Conservation (phyloP, 768 basidiomycete genomes). For the Boletellus ananas region DNA sequence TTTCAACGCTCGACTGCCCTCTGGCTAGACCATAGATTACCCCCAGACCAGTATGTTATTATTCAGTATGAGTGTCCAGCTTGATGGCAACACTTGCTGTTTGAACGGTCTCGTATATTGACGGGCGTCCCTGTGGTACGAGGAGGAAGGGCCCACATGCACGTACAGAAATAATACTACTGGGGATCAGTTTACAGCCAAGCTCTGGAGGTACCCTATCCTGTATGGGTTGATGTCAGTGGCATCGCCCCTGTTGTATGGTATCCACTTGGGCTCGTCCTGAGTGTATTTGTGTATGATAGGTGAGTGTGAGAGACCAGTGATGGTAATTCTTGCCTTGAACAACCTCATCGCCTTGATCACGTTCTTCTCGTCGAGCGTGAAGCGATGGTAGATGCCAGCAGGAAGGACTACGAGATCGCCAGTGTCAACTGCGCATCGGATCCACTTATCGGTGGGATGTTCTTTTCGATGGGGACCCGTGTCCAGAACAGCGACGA, state of each 20-base stretch:
- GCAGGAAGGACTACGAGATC: conserved; percentile 86
- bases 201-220: conserved; percentile 52
- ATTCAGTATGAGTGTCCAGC: conserved; percentile 11
- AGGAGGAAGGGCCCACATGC: neutral
- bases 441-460: conserved; percentile 73
- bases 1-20: neutral
- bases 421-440: conserved; percentile 68
- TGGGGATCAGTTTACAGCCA: conserved; percentile 34
- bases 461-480: conserved; percentile 44
- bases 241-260: conserved; percentile 57
- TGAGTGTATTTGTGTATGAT: conserved; percentile 26
- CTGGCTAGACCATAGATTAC: neutral
- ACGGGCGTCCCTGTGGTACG: neutral
- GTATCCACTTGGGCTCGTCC: conserved; percentile 92
- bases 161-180: neutral
- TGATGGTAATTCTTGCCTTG: conserved; percentile 47
- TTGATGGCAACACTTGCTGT: neutral
- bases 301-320: neutral
- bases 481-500: no score
- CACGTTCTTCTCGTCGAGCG: conserved; percentile 69
- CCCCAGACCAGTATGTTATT: neutral
- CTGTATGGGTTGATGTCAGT: conserved; percentile 68
- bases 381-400: conserved; percentile 95
- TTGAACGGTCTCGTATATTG: neutral
- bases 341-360: conserved; percentile 82